Base-by-base conservation (phyloP, 306 rosid species). In the Quercus variabilis region DNA sequence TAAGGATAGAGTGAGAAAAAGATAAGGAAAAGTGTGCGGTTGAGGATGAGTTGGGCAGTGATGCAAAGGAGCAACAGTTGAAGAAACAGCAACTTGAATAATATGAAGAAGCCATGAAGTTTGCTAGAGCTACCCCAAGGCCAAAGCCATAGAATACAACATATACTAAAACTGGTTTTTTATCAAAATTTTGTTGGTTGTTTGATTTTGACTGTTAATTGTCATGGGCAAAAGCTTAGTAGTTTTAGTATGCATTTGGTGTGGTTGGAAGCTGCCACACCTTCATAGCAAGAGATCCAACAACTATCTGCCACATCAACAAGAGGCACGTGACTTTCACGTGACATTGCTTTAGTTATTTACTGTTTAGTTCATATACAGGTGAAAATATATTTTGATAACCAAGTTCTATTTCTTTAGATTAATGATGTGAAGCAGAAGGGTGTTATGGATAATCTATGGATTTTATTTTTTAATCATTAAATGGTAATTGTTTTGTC, bases 81-180 rank as follows among this genome's bases (percentile, higher is more conserved):
- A 67, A 55, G 62, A 88, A 80, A 59, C 71, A 83, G 79, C 84
- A 86, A 79, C 79, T 83, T 72, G 85, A 73, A 87, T 68, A 83
- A 87, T 68, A 83, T 62, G 91, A 77, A 82, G 91, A 88, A 83
- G 89, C 93, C 98, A 94, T 86, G 55, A 74, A 74, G 83, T 19
- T 70, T 13, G 15, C 57, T 60, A 9, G 33, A 30, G 46, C 78
- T 72, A 62, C 70, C 62, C 65, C 70, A 15, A 54, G 5, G 83
- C 79, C 75, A n/a, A 64, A n/a, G 64, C 76, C 87, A 58, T 82
- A 78, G 69, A 62, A 21, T 13, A 79, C 33, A 35, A 18, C 41
- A 30, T 49, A 63, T 9, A 6, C 17, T 30, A 15, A 46, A 59
- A 9, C 30, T 5, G 30, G 19, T 14, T 76, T 49, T 13, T 13